Conservation (phyloP, 2,329 filamentous ascomycete species). For the Lizonia empirigonia region DNA sequence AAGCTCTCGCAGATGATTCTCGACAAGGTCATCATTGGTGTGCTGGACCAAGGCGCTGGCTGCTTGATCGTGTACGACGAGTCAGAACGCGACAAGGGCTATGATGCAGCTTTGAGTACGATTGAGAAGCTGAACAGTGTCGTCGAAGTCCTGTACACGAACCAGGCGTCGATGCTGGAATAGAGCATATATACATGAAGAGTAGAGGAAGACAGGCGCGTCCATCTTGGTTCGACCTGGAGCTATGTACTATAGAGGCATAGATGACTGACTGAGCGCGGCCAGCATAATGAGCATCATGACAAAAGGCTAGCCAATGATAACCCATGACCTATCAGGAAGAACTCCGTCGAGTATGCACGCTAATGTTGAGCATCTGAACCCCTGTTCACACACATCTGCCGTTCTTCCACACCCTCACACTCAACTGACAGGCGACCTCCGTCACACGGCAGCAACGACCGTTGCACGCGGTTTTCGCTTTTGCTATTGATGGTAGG, state of each 20-base stretch:
- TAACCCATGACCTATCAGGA: conserved; percentile 5
- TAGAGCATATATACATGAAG: conserved; percentile 53
- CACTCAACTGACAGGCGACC: conserved; percentile 1
- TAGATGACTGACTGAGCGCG: conserved; percentile 31
- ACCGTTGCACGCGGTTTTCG: background rate
- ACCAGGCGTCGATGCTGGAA: conserved; percentile 94
- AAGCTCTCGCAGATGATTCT: conserved; percentile 99
- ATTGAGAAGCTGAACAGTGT: conserved; percentile 98
- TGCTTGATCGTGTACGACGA: conserved; percentile 98
- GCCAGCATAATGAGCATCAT: conserved; percentile 26
- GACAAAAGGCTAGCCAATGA: conserved; percentile 15
- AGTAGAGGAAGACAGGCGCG: background rate
- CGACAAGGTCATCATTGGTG: conserved; percentile 97
- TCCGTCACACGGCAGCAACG: background rate
- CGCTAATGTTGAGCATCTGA: background rate
- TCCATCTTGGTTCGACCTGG: background rate
- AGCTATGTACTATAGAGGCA: conserved; percentile 42
- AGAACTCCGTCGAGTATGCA: background rate
- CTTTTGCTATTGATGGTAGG: too few relatives aligned
- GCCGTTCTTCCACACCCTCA: background rate
- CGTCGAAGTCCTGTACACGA: conserved; percentile 96
- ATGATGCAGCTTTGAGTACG: conserved; percentile 90
- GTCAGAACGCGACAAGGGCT: conserved; percentile 88
- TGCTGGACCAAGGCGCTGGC: conserved; percentile 95
- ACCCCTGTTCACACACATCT: background rate